A percentile compares a stretch with the other conserved stretches of the same genome.
These are phyloP conservation scores for Metschnikowia peoriensis DNA, from an alignment of 805 yeast species.

Conservation along the genomic window DNA sequence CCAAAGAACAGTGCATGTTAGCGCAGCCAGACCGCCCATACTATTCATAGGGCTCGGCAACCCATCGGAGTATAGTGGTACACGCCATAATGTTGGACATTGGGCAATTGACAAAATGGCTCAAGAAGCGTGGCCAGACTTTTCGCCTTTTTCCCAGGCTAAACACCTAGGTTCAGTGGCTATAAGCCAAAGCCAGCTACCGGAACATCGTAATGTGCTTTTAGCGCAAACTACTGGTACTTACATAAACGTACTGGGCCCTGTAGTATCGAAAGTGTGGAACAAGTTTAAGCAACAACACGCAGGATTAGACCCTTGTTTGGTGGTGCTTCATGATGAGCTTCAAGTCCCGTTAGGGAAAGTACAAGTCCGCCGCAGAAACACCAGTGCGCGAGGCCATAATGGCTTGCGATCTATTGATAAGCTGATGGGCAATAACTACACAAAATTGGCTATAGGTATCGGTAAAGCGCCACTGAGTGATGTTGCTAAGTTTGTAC, in stretches of 20 bases:
- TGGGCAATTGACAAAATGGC: conserved; percentile 40
- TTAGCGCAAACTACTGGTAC: conserved; percentile 51
- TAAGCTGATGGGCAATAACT: conserved; percentile 45
- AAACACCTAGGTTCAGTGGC: not conserved
- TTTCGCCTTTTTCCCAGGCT: conserved; percentile 15
- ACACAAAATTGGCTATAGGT: conserved; percentile 71
- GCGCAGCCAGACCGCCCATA: not conserved
- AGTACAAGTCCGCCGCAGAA: conserved; percentile 57
- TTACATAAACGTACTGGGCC: conserved; percentile 73
- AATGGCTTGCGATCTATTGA: conserved; percentile 73
- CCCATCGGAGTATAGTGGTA: conserved; percentile 60
- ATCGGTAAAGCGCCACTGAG: conserved; percentile 63
- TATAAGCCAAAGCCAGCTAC: not conserved
- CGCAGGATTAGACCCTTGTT: conserved; percentile 23
- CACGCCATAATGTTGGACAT: conserved; percentile 83
- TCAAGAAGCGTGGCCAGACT: conserved; percentile 24
- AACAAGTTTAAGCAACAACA: conserved; percentile 22
- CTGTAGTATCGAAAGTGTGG: conserved; percentile 52
- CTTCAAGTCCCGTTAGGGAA: conserved; percentile 64
- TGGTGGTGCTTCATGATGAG: conserved; percentile 79
- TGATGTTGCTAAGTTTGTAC: conserved; percentile 62
- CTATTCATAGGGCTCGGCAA: conserved; percentile 60
- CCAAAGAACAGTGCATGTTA: not conserved
- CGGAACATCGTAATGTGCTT: conserved; percentile 23
- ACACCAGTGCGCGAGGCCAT: conserved; percentile 74